Conservation (phyloP, 2,329 filamentous ascomycete species). For the Fusarium austroafricanum region DNA sequence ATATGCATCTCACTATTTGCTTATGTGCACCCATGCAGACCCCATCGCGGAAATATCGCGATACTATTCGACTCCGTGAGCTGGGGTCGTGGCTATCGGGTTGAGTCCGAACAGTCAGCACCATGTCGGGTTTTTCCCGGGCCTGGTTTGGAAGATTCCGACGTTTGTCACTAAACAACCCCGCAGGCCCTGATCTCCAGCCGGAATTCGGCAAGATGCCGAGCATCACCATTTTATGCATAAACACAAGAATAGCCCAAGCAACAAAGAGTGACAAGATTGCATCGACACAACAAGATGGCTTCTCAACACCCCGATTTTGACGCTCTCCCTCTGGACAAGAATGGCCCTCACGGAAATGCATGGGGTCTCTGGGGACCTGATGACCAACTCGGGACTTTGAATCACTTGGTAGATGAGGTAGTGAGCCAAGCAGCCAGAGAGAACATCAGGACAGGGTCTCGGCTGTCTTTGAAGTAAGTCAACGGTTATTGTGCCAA, state of each 20-base stretch:
- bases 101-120: neutral
- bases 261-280: fast-evolving
- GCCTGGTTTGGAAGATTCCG: neutral
- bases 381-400: slow-evolving; percentile 15
- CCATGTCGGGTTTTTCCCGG: neutral
- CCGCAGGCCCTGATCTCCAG: neutral
- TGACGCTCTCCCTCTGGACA: slow-evolving; percentile 9
- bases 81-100: neutral
- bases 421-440: slow-evolving; percentile 2
- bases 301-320: neutral
- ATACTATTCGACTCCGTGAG: too few relatives aligned
- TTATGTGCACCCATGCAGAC: too few relatives aligned
- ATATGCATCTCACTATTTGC: too few relatives aligned
- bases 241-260: neutral
- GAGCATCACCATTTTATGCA: neutral
- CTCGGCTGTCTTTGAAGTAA: slow-evolving; percentile 17
- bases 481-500: fast-evolving
- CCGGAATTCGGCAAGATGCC: neutral
- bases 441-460: slow-evolving; percentile 13
- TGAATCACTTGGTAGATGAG: slow-evolving; percentile 10
- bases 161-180: neutral
- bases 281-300: neutral
- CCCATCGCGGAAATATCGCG: too few relatives aligned
- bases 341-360: slow-evolving; percentile 14
- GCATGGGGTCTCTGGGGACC: slow-evolving; percentile 18